These are phyloP conservation scores for Phytophthora pinifolia DNA, from an alignment of 352 stramenopile genomes.

Conservation along the genomic window DNA sequence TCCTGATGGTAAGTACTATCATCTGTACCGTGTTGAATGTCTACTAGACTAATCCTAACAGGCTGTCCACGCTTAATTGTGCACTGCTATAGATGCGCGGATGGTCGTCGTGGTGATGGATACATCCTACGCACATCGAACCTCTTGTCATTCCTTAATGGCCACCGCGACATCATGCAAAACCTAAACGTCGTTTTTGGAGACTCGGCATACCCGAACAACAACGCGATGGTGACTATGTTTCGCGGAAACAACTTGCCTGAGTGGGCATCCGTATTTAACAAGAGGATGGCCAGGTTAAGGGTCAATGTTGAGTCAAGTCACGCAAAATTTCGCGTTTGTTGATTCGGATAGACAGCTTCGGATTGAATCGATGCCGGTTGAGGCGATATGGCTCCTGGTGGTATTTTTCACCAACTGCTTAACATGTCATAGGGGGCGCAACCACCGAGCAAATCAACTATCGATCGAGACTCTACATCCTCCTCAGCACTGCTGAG, in stretches of 20 bases:
- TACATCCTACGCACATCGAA: conserved; percentile 3
- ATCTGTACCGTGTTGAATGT: no score
- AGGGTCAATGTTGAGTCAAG: neutral
- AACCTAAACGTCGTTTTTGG: conserved; percentile 1
- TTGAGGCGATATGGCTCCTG: neutral
- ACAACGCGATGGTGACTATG: conserved; percentile 5
- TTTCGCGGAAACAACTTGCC: conserved; percentile 2
- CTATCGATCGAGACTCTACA: no score
- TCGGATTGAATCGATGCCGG: neutral
- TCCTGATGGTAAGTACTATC: conserved; percentile 6
- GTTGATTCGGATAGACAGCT: conserved; percentile 4
- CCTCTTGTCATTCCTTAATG: conserved; percentile 3
- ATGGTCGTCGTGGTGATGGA: conserved; percentile 1
- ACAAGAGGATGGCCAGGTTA: neutral
- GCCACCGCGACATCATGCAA: neutral
- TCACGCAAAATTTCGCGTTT: conserved; percentile 2
- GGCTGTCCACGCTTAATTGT: conserved; percentile 3
- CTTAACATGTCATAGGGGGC: neutral
- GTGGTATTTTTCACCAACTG: conserved; percentile 4
- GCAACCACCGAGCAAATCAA: no score
- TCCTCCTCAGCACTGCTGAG: no score
- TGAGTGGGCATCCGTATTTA: neutral
- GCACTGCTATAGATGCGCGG: conserved; percentile 2
- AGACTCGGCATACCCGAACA: conserved; percentile 3
- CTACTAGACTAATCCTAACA: no score